Base-by-base conservation (phyloP, 208 protist species). In the Trypanosoma vivax region DNA sequence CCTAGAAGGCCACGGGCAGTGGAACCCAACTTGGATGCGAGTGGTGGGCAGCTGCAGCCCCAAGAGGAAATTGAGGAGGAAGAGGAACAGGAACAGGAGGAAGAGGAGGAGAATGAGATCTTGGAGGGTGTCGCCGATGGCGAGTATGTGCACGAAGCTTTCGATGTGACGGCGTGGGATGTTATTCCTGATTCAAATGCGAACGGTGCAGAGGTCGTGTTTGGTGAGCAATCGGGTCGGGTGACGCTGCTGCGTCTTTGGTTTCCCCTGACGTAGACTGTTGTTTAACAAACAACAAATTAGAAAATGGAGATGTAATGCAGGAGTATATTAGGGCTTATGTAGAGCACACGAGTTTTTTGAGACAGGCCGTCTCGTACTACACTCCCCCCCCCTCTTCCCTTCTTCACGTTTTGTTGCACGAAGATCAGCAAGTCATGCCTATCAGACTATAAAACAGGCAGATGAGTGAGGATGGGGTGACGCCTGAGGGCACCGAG, bases 161-260 rank as follows among this genome's bases (percentile, higher is more conserved):
- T 18, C 3, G 54, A 68, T 14, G 40, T 55, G 18, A 48, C 65
- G 2, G 39, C 59, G 25, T 69, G 70, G 59, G 58, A 66, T 45
- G 61, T 62, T 0, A 51, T 28, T 14, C 39, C 30, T 14, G 58
- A 21, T 4, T 0, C 46, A 14, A 9, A 47, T 38, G 13, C 27
- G 18, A 51, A 67, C 18, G 41, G 10, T n/a, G 53, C 60, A 16
- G 56, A 63, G 37, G 45, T 90, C 7, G 73, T 76, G 13, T 52
- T 90, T 50, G 83, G 83, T 19, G 83, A 87, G 48, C 53, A 64
- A 19, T 55, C 61, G 0, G 83, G 83, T 9, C 50, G 60, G 10
- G n/a, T 90, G 27, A 68, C 65, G n/a, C 50, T 87, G 24, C 43
- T 90, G 11, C 64, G 58, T 16, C 9, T 83, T 28, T 88, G 76